Base-by-base conservation (phyloP, 1,284 basidiomycete species). In the Pseudomicrostroma phylloplanum region DNA sequence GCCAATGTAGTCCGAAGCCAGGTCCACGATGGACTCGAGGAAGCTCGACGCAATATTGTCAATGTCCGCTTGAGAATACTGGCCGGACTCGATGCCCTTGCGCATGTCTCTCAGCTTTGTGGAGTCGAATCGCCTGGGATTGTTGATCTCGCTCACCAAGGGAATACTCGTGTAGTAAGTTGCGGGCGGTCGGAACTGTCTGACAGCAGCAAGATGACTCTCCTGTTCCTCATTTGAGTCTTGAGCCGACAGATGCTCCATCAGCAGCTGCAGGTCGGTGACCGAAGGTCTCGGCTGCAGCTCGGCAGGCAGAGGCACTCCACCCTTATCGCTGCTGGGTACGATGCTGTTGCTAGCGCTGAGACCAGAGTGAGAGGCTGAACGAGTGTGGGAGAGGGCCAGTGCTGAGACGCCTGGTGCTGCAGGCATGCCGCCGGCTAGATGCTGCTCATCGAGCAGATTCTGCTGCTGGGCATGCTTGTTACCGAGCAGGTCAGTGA, bases 1-100 rank as follows among this genome's bases (percentile, higher is more conserved):
- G 65, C 96, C 96, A 70, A 99, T 89, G 87, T 96, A 98, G 80
- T 98, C 93, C 48, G 90, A 91, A n/a, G 93, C 88, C 64, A 97
- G 85, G 78, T 94, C 89, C n/a, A 92, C 73, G 43, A 79, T 70
- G 60, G 80, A 90, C 68, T 94, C 91, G 66, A 97, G 83, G 76
- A 94, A 88, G 77, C 97, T 92, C 53, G 84, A 84, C 2, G 92
- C 90, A 60, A 96, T 87, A 71, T 87, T 86, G 79, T 98, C 94
- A 60, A 92, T 88, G 79, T 97, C 92, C 59, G 89, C 88, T n/a
- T 86, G 84, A 1, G 86, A 84, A 82, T 92, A 89, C 7, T 85
- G 87, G 36, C 88, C 89, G 17, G 87, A 87, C 66, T 87, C 93
- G 67, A 96, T 84, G 60, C 89, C 85, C 82, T 96, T 96, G 69